Conservation (phyloP, 2,329 filamentous ascomycete genomes). For the Talaromyces sp. region DNA sequence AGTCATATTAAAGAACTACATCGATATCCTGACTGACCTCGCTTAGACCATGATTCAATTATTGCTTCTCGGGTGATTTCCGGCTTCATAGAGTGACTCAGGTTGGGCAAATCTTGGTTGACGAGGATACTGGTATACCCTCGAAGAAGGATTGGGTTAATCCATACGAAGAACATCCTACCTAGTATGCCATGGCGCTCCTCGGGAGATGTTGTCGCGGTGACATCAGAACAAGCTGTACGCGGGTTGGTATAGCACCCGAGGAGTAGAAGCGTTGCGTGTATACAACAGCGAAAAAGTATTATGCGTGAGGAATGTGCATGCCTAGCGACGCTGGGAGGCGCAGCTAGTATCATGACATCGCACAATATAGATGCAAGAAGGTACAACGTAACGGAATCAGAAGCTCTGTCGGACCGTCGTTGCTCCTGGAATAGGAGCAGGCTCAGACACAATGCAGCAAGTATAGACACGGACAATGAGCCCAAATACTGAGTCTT, state of each 20-base stretch:
- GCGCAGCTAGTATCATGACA: neutral
- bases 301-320: neutral
- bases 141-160: conserved; percentile 8
- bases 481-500: neutral
- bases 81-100: conserved; percentile 4
- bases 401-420: conserved; percentile 4
- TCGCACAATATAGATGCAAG: conserved; percentile 11
- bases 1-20: neutral
- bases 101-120: conserved; percentile 1
- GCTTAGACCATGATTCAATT: conserved; percentile 3
- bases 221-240: neutral
- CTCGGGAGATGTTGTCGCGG: neutral
- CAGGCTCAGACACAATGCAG: conserved; percentile 4
- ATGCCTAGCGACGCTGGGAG: neutral
- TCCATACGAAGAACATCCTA: conserved; percentile 5
- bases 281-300: neutral
- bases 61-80: conserved; percentile 6
- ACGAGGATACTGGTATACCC: conserved; percentile 3
- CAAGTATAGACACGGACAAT: neutral
- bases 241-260: neutral
- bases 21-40: conserved; percentile 2
- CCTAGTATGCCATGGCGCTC: conserved; percentile 2
- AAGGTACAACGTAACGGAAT: conserved; percentile 6
- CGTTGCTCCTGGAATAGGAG: conserved; percentile 6
- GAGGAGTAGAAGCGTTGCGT: conserved; percentile 1